Base-by-base conservation (phyloP, 2,329 filamentous ascomycete genomes). In the Teratosphaeria zuluensis region DNA sequence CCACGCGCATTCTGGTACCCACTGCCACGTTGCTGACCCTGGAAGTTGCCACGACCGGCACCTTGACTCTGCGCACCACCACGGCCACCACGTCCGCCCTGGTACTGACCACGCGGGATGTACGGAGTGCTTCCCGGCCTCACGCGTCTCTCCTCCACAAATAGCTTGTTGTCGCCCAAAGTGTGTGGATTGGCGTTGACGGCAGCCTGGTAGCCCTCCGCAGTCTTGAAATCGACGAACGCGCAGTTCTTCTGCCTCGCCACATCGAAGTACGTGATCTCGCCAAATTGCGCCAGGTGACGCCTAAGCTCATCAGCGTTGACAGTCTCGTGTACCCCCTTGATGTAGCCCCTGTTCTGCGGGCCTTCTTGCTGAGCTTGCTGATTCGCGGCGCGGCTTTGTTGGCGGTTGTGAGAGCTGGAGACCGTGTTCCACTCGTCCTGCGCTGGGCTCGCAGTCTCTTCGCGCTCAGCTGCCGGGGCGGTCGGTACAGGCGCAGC, bases 251-350 rank as follows among this genome's bases (percentile, higher is more conserved):
- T 96, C 68, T 75, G 76, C 63, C 84, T 81, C 71, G 80, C 84
- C 65, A 86, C 80, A 68, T 86, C 84, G 66, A 85, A 84, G 70
- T 86, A 84, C 61, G 77, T 76, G 54, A 86, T 72, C 70, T 85
- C 83, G 62, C 84, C 84, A 56, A 86, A 91, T 66, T 85, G 84
- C 66, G 84, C 80, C 56, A 99, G 79, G 57, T 84, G 81, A 56
- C 81, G 80, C 73, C 82, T 87, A 60, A 99, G 80, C 53, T 90
- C 84, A 48, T 84, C 83, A 14, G 85, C 82, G 71, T 89, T 83
- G 56, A 99, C 86, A 76, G 91, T 92, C 35, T 95, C 91, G 55
- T 86, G 92, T 55, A 97, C 92, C 68, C 92, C 95, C 80, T 96
- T 96, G 75, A 99, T 90, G 75, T 96, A 97, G 21, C 88, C 94